phyloP scores from a whole-genome alignment of 225 moss, liverwort and hornwort genomes.

The Thuidium tamariscinum region DNA sequence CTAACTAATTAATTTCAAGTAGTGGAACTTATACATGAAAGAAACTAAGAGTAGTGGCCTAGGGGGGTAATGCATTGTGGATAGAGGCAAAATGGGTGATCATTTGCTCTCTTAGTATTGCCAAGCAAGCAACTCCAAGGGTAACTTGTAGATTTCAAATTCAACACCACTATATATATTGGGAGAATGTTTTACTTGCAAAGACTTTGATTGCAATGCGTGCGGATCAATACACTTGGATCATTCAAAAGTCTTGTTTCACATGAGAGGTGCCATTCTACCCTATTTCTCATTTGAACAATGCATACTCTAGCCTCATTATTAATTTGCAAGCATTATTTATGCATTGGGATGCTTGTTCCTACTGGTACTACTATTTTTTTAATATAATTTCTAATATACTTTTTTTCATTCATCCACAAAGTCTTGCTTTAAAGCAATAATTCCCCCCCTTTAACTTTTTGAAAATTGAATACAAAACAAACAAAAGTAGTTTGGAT shows the following conservation, averaged over 20 bases:
- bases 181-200: fast-evolving
- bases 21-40: not conserved
- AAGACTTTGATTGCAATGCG: fast-evolving
- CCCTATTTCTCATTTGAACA: fast-evolving
- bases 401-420: fast-evolving
- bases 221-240: fast-evolving
- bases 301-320: not conserved
- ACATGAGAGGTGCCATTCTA: not conserved
- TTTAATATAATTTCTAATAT: fast-evolving
- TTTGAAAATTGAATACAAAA: fast-evolving
- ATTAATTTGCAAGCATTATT: fast-evolving
- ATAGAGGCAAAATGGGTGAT: fast-evolving
- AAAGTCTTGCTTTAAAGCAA: fast-evolving
- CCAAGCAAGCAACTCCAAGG: fast-evolving
- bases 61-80: fast-evolving
- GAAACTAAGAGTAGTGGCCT: not conserved
- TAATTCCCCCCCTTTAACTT: not conserved
- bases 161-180: fast-evolving
- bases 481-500: not conserved
- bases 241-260: not conserved
- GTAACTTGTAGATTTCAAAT: not conserved
- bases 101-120: not conserved
- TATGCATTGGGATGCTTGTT: not conserved
- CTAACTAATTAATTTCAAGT: not conserved
- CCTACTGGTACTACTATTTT: fast-evolving